Percentiles rank a stretch among this genome's conserved stretches.
These are phyloP conservation scores for Schwanniomyces yamadae DNA, from an alignment of 805 yeast species.

Conservation along the genomic window DNA sequence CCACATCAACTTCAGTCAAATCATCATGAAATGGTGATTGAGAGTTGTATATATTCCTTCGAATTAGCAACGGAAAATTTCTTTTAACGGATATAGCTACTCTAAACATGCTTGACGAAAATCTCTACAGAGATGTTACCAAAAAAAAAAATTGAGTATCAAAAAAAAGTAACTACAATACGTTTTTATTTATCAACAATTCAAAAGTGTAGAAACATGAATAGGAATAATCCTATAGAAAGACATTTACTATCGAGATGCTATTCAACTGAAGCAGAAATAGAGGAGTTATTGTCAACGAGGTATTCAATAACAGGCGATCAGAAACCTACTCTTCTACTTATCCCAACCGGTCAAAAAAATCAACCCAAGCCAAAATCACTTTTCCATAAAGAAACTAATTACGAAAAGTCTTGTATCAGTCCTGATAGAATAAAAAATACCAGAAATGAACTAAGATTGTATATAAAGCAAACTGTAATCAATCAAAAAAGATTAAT, in stretches of 20 bases:
- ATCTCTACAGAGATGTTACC: too few relatives aligned
- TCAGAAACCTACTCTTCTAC: conserved; percentile 45
- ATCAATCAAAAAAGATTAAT: conserved; percentile 38
- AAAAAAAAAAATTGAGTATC: too few relatives aligned
- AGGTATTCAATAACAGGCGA: conserved; percentile 47
- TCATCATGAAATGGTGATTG: conserved; percentile 42
- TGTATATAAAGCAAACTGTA: conserved; percentile 37
- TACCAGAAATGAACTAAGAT: conserved; percentile 42
- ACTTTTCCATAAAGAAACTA: conserved; percentile 14
- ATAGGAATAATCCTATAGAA: conserved; percentile 45
- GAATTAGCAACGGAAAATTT: neutral
- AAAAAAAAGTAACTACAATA: too few relatives aligned
- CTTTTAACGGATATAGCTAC: neutral
- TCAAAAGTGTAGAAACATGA: too few relatives aligned
- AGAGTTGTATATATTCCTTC: conserved; percentile 1
- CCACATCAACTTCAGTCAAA: conserved; percentile 29
- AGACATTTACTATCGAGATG: conserved; percentile 46
- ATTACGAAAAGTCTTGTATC: conserved; percentile 15
- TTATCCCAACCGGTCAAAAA: conserved; percentile 34
- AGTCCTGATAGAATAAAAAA: conserved; percentile 20
- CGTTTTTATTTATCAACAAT: too few relatives aligned
- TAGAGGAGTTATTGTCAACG: conserved; percentile 40
- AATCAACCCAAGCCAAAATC: conserved; percentile 18
- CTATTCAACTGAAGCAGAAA: conserved; percentile 34
- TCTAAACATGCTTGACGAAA: conserved; percentile 1